Percentiles rank a stretch among this genome's conserved stretches.
Conservation (phyloP, 345 rosid genomes). For the Ailanthus altissimus region DNA sequence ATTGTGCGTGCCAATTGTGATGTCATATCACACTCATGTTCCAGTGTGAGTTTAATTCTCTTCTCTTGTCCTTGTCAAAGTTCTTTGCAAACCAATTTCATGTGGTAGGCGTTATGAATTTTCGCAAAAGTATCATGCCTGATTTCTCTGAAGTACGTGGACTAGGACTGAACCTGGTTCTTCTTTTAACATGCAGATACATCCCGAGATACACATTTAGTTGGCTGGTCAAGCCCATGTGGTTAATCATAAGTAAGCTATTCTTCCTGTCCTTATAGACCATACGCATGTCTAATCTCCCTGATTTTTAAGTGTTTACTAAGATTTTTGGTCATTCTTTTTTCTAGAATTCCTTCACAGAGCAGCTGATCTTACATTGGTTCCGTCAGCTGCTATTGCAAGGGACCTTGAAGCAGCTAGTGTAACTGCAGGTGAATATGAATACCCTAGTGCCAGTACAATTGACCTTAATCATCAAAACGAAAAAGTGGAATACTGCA, state of each 20-base stretch:
- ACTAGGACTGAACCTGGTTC: conserved; percentile 15
- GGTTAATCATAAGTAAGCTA: conserved; percentile 83
- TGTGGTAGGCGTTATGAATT: not conserved
- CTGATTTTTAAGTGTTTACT: conserved; percentile 11
- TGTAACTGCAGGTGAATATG: conserved; percentile 79
- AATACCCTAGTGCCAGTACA: conserved; percentile 8
- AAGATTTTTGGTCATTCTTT: conserved; percentile 2
- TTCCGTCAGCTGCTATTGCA: conserved; percentile 90
- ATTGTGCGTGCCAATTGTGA: conserved; percentile 88
- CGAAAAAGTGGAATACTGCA: not conserved
- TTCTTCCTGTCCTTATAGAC: not conserved
- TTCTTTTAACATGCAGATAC: conserved; percentile 57
- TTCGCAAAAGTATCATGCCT: not conserved
- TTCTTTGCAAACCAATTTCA: conserved; percentile 1
- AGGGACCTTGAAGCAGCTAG: conserved; percentile 80
- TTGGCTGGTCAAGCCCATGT: conserved; percentile 98
- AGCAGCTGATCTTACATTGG: conserved; percentile 97
- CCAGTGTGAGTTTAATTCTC: conserved; percentile 77
- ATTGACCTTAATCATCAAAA: conserved; percentile 9
- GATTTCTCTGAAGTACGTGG: conserved; percentile 6
- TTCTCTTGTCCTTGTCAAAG: conserved; percentile 5
- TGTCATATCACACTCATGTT: conserved; percentile 99
- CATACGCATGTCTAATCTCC: not conserved
- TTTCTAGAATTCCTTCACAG: conserved; percentile 89
- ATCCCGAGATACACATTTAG: conserved; percentile 96